A percentile compares a stretch with the other conserved stretches of the same genome.
Conservation (phyloP, 2,329 filamentous ascomycete species). For the Didymellaceae sp. region DNA sequence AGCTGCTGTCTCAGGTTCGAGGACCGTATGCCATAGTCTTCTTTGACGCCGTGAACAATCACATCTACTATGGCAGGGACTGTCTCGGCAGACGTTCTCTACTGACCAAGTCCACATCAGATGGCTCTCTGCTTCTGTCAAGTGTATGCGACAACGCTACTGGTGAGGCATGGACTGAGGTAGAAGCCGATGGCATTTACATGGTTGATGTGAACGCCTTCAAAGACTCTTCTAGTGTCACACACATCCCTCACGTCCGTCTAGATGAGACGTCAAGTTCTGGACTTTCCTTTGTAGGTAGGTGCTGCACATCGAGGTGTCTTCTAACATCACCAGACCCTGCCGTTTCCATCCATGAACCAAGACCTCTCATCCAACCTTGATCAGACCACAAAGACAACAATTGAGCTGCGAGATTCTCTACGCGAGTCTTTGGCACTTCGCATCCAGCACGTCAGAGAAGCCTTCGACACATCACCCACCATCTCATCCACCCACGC, state of each 20-base stretch:
- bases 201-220: constrained; percentile 61
- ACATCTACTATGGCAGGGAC: constrained; percentile 84
- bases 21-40: constrained; percentile 93
- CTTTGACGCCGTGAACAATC: constrained; percentile 67
- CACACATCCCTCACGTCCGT: constrained; percentile 35
- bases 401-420: constrained; percentile 60
- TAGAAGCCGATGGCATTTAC: constrained; percentile 85
- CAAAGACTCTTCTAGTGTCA: neutral
- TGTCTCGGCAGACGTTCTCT: constrained; percentile 86
- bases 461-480: constrained; percentile 23
- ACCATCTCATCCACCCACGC: constrained; percentile 5
- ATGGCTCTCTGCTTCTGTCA: constrained; percentile 43
- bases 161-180: constrained; percentile 70
- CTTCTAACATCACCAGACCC: constrained; percentile 42
- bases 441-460: constrained; percentile 52
- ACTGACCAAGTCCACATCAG: constrained; percentile 62
- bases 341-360: constrained; percentile 56
- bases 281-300: constrained; percentile 43
- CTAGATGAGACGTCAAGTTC: constrained; percentile 12
- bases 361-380: constrained; percentile 13
- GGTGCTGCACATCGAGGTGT: constrained; percentile 19
- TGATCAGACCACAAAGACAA: constrained; percentile 36
- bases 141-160: constrained; percentile 48
- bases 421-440: constrained; percentile 68
- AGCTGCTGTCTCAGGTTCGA: constrained; percentile 36